A percentile compares a stretch with the other conserved stretches of the same genome.
Conservation (phyloP, 78 protist species). For the Planoprotostelium fungivorum region DNA sequence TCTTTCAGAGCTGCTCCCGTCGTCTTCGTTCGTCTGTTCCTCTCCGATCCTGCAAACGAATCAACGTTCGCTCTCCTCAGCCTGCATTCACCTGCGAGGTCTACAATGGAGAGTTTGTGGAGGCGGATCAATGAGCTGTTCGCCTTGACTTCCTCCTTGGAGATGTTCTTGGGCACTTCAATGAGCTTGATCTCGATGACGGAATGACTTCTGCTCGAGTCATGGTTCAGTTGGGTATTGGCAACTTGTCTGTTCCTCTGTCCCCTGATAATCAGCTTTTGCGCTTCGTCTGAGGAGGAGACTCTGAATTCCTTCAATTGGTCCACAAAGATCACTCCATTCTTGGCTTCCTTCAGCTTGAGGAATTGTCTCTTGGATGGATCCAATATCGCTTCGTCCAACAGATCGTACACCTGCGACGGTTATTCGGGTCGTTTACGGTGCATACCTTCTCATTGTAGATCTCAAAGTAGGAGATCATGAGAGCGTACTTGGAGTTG, state of each 20-base stretch:
- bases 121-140: background rate
- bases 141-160: background rate
- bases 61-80: too few relatives aligned
- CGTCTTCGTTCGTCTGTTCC: constrained; percentile 33
- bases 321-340: constrained; percentile 19
- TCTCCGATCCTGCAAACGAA: constrained; percentile 61
- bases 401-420: constrained; percentile 49
- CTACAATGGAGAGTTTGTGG: constrained; percentile 57
- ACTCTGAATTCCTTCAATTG: constrained; percentile 36
- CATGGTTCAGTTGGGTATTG: constrained; percentile 57
- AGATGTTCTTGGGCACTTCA: constrained; percentile 5
- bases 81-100: constrained; percentile 55
- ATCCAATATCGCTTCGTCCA: constrained; percentile 7
- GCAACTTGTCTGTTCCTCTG: constrained; percentile 58
- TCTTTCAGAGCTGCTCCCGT: constrained; percentile 60
- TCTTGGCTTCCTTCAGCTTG: constrained; percentile 18
- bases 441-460: constrained; percentile 51
- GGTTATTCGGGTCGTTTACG: background rate
- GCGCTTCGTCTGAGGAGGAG: constrained; percentile 37
- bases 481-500: constrained; percentile 27
- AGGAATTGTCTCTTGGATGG: constrained; percentile 2
- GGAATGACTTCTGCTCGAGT: constrained; percentile 61
- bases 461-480: constrained; percentile 69
- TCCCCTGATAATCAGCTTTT: constrained; percentile 42
- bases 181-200: constrained; percentile 41